phyloP scores from a whole-genome alignment of 352 stramenopile genomes.

The Globisporangium middletonii region DNA sequence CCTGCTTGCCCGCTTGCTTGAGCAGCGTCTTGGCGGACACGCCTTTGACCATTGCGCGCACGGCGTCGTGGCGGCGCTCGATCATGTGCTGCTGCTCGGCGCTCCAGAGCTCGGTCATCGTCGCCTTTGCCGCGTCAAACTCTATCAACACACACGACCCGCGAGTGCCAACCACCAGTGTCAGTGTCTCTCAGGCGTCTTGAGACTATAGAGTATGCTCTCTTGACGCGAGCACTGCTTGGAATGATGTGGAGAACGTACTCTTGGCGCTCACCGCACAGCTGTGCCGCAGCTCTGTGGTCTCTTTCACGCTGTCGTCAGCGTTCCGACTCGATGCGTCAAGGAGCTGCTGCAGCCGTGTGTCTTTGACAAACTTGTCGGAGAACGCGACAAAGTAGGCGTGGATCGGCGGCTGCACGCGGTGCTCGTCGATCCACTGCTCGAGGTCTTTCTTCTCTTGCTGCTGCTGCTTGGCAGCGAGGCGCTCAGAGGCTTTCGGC shows the following conservation, averaged over 20 bases:
- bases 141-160: conserved; percentile 12
- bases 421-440: conserved; percentile 9
- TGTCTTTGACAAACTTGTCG: conserved; percentile 12
- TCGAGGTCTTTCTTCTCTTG: conserved; percentile 13
- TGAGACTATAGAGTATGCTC: background rate
- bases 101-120: conserved; percentile 24
- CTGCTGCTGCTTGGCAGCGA: conserved; percentile 12
- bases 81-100: conserved; percentile 23
- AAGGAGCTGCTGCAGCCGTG: conserved; percentile 10
- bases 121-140: conserved; percentile 25
- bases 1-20: conserved; percentile 36
- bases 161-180: background rate
- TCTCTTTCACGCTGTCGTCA: conserved; percentile 20
- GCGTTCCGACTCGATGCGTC: background rate
- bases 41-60: conserved; percentile 26
- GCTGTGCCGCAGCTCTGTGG: conserved; percentile 28
- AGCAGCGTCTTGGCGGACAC: conserved; percentile 30
- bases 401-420: conserved; percentile 2
- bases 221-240: background rate
- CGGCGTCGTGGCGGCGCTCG: conserved; percentile 18
- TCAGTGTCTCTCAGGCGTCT: background rate
- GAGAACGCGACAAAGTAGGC: conserved; percentile 5
- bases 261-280: conserved; percentile 31
- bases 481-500: conserved; percentile 14
- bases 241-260: conserved; percentile 5